Base-by-base conservation (phyloP, 371 early-diverging fungal genomes). In the Choanephora cucurbitarum region DNA sequence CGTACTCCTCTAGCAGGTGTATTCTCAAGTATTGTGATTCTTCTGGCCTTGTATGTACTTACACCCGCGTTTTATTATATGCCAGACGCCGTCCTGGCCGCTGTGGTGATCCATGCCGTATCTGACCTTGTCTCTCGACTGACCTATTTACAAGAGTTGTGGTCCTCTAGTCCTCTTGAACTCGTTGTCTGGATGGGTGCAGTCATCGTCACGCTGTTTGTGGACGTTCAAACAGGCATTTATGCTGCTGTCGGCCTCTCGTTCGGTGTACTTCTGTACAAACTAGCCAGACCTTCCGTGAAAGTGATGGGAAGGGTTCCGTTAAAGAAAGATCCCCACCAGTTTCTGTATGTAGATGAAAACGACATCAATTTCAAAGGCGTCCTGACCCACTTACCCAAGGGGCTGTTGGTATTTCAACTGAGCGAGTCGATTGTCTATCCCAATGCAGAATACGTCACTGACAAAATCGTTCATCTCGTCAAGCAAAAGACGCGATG, bases 61-160 rank as follows among this genome's bases (percentile, higher is more conserved):
- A 91, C 94, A 1, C 88, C 89, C 0, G 87, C 87, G 2, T 92
- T 96, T 70, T 90, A 83, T 71, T 94, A 87, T 63, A 91, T 96
- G 18, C 93, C 97, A 6, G 82, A 82, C 24, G 85, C 95, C 13
- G 67, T 80, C 1, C 76, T 94, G 9, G 80, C 91, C 11, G 91
- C 92, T 0, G 82, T 96, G 22, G 91, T 95, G 28, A 86, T 94
- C 45, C 82, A 77, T 60, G 85, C 89, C 6, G 87, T 89, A 33
- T 53, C 69, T 19, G 87, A 85, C 51, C 60, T 88, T 22, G 62
- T 85, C 11, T 62, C 74, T 9, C 71, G 75, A 3, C 59, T 60
- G 0, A 39, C 34, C 2, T 60, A 70, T 53, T 7, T 68, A 21
- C 54, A 60, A 51, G 59, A 64, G 53, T 54, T 79, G 2, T 72